phyloP scores from a whole-genome alignment of 257 asterid species.

The Solanum medicagineum region DNA sequence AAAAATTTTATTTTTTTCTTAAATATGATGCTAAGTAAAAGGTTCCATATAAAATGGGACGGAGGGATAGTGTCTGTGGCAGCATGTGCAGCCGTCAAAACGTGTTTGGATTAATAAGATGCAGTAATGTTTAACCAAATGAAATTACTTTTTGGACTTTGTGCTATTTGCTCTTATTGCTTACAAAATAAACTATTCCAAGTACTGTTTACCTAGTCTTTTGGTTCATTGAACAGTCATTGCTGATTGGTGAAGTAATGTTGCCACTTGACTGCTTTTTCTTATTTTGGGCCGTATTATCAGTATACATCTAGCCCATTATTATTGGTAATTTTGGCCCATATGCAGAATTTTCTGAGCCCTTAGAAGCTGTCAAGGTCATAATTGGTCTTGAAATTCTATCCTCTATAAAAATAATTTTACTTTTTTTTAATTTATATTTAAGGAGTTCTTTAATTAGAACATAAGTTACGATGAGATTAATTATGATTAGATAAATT shows the following conservation, averaged over 20 bases:
- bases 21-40: no score
- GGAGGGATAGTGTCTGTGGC: background rate
- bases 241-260: background rate
- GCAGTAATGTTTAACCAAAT: background rate
- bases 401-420: no score
- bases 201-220: background rate
- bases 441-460: no score
- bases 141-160: background rate
- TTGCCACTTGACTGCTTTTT: background rate
- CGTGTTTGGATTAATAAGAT: background rate
- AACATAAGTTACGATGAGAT: no score
- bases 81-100: background rate
- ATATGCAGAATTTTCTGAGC: background rate
- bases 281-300: background rate
- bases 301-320: background rate
- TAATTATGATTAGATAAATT: no score
- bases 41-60: accelerated
- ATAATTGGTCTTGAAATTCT: no score
- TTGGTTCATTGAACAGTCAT: background rate
- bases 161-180: background rate
- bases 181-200: background rate
- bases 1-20: no score
- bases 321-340: background rate
- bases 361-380: background rate
- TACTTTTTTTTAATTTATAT: no score